Evolutionary conservation across 1,284 basidiomycete species (phyloP), one percentile per base, ranked within the genome.

Genomic region (Serendipita sp.): DNA sequence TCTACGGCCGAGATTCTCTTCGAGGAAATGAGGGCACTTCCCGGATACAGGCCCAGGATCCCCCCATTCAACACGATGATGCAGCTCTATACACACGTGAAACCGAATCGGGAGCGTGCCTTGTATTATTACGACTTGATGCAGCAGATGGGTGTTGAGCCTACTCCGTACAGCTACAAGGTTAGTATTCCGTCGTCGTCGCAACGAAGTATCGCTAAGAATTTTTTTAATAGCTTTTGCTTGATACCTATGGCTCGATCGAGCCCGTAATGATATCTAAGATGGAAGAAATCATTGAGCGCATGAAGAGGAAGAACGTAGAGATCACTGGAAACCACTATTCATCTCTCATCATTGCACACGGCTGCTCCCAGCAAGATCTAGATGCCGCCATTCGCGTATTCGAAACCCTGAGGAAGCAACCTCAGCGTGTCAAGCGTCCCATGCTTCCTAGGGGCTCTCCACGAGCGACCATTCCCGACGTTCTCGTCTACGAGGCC

Each of bases 61-160:
- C 95, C 96, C 26, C 95, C 95, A 3, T 92, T 84, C 78, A 99
- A 97, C 76, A 97, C 91, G 43, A 97, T 99, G 94, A 97, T 99
- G 82, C 96, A 99, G 74, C 82, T 95, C 71, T 96, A 92, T 75
- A 87, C 90, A 60, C 85, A 88, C 66, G 95, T 88, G 29, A 88
- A 89, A 70, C 93, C 93, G 1, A 86, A 93, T 68, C 84, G 93
- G 61, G 81, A 82, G 35, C 80, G 83, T 49, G 87, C 88, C 13
- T 73, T 96, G 43, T 76, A 82, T 67, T 99, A 89, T 74, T 91
- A 89, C 73, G 71, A 87, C 62, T 79, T 83, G 69, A 81, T 99
- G 74, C 72, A 77, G 41, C 72, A 74, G 13, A 83, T 81, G 3
- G 74, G 79, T 1, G 85, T 99, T 43, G 69, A 73, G 3, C 92